Percentiles rank a stretch among this genome's conserved stretches.
phyloP scores from a whole-genome alignment of 2,329 filamentous ascomycete species.

The Apiospora malaysiana region DNA sequence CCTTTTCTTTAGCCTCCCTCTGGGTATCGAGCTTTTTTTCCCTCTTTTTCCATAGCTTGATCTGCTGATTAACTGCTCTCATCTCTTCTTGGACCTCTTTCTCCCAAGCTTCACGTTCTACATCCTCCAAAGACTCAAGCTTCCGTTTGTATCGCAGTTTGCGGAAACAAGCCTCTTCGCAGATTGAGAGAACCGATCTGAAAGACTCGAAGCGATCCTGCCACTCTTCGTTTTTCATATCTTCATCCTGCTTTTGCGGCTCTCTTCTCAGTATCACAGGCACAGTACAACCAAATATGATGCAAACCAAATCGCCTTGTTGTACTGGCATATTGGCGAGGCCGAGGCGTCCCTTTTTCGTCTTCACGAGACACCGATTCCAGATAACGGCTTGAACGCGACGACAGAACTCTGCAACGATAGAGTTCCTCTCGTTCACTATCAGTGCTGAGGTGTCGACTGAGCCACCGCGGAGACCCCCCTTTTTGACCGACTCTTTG shows the following conservation, averaged over 20 bases:
- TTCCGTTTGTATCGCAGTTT: not conserved
- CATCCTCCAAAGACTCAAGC: not conserved
- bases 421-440: constrained; percentile 35
- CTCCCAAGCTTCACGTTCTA: not conserved
- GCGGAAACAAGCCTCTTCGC: not conserved
- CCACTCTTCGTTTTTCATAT: not conserved
- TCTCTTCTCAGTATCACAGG: not conserved
- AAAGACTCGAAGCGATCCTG: not conserved
- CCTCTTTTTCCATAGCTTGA: not conserved
- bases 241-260: fast-evolving
- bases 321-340: not conserved
- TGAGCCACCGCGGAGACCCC: constrained; percentile 31
- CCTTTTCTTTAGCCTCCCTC: not conserved
- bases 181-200: not conserved
- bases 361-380: constrained; percentile 26
- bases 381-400: constrained; percentile 34
- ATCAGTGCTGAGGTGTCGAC: constrained; percentile 25
- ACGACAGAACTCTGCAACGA: constrained; percentile 34
- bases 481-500: constrained; percentile 32
- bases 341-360: not conserved
- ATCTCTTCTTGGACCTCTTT: not conserved
- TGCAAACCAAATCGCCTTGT: not conserved
- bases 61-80: not conserved
- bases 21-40: not conserved
- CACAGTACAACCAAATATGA: not conserved